Percentiles rank a stretch among this genome's conserved stretches.
Evolutionary conservation across 2,329 filamentous ascomycete species (phyloP).

Genomic region (Pseudocercospora crystallina): DNA sequence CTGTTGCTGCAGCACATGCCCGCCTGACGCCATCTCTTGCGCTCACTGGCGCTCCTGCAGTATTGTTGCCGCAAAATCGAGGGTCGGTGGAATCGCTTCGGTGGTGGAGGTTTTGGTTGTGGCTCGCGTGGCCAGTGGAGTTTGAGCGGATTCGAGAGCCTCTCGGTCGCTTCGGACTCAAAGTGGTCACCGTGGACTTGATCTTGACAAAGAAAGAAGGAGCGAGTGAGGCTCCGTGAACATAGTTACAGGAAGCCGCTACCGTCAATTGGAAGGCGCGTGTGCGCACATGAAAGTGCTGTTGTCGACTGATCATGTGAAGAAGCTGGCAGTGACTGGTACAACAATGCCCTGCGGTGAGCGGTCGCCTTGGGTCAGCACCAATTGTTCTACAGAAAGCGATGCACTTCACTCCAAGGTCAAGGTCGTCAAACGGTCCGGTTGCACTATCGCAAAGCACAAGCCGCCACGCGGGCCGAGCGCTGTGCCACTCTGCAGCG

Average conservation of each 20-base stretch:
- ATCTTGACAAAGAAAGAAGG: slow-evolving; percentile 5
- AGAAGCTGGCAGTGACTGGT: no score
- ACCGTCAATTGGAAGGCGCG: slow-evolving; percentile 2
- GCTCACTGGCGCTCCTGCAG: slow-evolving; percentile 7
- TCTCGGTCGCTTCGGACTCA: no score
- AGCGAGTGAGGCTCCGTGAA: slow-evolving; percentile 9
- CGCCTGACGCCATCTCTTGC: slow-evolving; percentile 32
- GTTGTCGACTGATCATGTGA: no score
- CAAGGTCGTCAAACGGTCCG: no score
- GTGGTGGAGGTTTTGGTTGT: background rate
- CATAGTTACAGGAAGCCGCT: slow-evolving; percentile 15
- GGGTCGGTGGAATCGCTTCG: background rate
- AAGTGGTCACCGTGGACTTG: background rate
- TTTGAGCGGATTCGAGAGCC: background rate
- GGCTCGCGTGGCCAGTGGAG: background rate
- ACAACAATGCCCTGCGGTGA: no score
- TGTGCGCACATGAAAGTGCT: no score
- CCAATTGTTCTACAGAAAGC: no score
- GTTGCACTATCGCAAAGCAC: no score
- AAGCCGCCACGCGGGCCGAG: no score
- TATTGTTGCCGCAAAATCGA: slow-evolving; percentile 2
- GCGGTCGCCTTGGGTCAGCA: no score
- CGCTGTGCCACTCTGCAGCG: no score
- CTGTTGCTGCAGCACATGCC: slow-evolving; percentile 43
- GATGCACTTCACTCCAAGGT: no score